phyloP scores from a whole-genome alignment of 345 rosid species.

The Aquilaria yunnanensis region DNA sequence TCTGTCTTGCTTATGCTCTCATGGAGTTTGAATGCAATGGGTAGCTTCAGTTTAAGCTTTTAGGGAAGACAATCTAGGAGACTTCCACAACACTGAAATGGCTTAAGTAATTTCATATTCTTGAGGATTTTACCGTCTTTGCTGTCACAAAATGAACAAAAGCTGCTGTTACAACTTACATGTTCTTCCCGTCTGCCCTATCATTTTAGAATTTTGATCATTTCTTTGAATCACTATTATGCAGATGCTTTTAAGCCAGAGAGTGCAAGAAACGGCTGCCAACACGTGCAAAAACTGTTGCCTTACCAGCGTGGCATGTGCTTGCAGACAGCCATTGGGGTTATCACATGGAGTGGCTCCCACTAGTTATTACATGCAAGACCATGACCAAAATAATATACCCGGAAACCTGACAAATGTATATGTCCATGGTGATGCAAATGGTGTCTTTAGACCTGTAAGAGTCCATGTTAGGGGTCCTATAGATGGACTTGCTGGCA shows the following conservation, averaged over 20 bases:
- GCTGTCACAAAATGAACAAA: too few species aligned
- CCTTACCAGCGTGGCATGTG: slow-evolving; percentile 58
- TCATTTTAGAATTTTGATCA: too few species aligned
- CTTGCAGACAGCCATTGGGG: slow-evolving; percentile 78
- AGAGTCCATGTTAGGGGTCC: slow-evolving; percentile 86
- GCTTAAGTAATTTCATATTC: too few species aligned
- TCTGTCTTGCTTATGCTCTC: too few species aligned
- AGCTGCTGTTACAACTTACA: too few species aligned
- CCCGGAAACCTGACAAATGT: slow-evolving; percentile 52
- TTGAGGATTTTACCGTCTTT: too few species aligned
- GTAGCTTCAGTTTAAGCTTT: background rate
- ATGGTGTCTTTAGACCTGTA: slow-evolving; percentile 74
- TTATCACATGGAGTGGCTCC: slow-evolving; percentile 49
- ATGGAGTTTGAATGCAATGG: background rate
- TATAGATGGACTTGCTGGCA: slow-evolving; percentile 95
- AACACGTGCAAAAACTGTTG: slow-evolving; percentile 86
- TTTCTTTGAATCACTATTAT: slow-evolving; percentile 17
- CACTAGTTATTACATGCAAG: slow-evolving; percentile 64
- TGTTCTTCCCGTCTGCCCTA: too few species aligned
- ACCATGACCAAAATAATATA: slow-evolving; percentile 54
- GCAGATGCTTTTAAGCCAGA: slow-evolving; percentile 89
- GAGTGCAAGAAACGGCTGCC: slow-evolving; percentile 83
- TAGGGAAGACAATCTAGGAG: too few species aligned
- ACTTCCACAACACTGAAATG: too few species aligned
- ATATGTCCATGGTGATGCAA: slow-evolving; percentile 71